Conservation (phyloP, 176 grass and related monocot species). For the Eremochloa ophiuroides region DNA sequence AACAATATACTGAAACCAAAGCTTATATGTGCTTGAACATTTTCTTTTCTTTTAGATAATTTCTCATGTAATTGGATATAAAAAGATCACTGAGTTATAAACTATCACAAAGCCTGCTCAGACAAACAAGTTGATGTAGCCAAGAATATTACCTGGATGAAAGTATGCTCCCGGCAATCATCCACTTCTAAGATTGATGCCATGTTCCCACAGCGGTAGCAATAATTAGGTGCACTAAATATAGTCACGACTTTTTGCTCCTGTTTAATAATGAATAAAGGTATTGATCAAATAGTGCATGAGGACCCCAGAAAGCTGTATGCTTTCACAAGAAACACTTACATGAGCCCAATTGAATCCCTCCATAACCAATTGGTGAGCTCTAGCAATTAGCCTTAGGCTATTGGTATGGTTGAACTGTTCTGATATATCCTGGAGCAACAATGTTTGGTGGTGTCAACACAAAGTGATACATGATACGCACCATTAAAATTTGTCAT, state of each 20-base stretch:
- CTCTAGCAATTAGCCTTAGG: constrained; percentile 89
- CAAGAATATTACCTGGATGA: constrained; percentile 66
- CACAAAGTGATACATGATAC: neutral
- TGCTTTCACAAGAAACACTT: constrained; percentile 21
- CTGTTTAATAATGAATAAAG: constrained; percentile 43
- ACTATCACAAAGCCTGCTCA: neutral
- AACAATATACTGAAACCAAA: too few relatives aligned
- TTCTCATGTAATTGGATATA: neutral
- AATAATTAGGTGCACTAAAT: constrained; percentile 99
- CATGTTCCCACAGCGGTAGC: constrained; percentile 97
- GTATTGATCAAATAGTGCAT: neutral
- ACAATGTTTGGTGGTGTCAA: constrained; percentile 21
- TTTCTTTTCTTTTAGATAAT: neutral
- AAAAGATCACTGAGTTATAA: neutral
- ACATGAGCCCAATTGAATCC: constrained; percentile 98
- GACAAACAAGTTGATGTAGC: neutral
- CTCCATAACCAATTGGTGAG: constrained; percentile 96
- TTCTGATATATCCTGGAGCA: constrained; percentile 91
- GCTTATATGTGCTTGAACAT: neutral
- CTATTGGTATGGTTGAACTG: constrained; percentile 98
- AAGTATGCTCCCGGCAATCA: constrained; percentile 92
- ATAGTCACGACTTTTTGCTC: constrained; percentile 98
- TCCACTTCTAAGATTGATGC: constrained; percentile 98
- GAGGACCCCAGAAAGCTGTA: neutral
- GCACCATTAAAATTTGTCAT: neutral